phyloP scores from a whole-genome alignment of 2,329 filamentous ascomycete species.

The Cladosporium sphaerospermum region DNA sequence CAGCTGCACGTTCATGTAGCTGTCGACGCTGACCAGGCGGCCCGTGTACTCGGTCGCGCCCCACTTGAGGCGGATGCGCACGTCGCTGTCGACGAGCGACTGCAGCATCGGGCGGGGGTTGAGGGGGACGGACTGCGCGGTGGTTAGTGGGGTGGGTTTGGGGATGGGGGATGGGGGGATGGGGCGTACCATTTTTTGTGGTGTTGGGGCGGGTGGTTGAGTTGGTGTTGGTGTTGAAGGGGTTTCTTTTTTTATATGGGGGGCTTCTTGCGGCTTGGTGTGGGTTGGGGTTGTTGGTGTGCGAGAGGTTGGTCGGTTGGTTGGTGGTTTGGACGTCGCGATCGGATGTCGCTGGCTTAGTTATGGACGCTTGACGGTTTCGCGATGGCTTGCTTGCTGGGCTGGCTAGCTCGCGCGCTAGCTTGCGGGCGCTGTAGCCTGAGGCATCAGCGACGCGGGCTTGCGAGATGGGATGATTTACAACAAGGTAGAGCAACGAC shows the following conservation, averaged over 20 bases:
- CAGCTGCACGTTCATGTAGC: slow-evolving; percentile 98
- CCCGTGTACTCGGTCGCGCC: slow-evolving; percentile 97
- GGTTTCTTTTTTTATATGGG: too few relatives aligned
- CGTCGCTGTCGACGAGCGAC: slow-evolving; percentile 85
- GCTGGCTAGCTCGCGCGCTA: too few relatives aligned
- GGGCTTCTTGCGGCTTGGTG: too few relatives aligned
- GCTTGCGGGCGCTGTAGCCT: too few relatives aligned
- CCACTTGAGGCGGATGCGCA: slow-evolving; percentile 95
- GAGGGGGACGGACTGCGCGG: slow-evolving; percentile 66
- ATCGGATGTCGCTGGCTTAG: background rate
- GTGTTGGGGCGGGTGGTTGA: background rate
- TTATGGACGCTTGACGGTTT: background rate
- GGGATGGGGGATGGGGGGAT: background rate
- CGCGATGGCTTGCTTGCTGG: background rate
- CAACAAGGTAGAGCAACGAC: too few relatives aligned
- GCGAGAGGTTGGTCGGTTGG: too few relatives aligned
- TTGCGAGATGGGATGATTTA: too few relatives aligned
- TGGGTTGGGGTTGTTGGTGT: too few relatives aligned
- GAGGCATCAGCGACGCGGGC: too few relatives aligned
- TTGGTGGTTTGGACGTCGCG: background rate
- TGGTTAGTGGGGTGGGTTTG: background rate
- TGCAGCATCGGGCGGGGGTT: slow-evolving; percentile 97
- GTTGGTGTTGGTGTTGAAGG: background rate
- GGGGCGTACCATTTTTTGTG: slow-evolving; percentile 20
- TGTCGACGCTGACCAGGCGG: slow-evolving; percentile 83